Evolutionary conservation across 1,284 basidiomycete species (phyloP), one percentile per base, ranked within the genome.

Genomic region (Tylopilus orsonianus): DNA sequence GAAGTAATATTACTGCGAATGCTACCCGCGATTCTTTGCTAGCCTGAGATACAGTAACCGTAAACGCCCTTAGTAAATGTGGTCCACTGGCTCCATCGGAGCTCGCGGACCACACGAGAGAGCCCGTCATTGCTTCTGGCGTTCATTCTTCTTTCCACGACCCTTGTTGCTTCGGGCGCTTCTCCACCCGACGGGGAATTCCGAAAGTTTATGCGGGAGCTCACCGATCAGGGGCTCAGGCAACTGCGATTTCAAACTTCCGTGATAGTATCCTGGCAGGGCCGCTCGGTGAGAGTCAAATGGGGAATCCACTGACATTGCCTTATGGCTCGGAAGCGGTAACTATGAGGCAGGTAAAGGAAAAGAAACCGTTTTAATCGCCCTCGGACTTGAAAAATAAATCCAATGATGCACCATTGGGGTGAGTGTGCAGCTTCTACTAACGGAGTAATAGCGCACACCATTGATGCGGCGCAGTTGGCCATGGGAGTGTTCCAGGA

Each of bases 231-330:
- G 56, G 60, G 24, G 75, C 78, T 7, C 69, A 73, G 37, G 55
- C 54, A 2, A 64, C 69, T 5, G 75, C 79, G 0, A 62, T 60
- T 30, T 66, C 70, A 14, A 60, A 69, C 16, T 60, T 67, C 9
- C 77, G 71, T 57, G 74, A 75, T 12, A 81, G 78, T 57, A 65
- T 82, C 38, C 70, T 83, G 14, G 75, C 74, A 0, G 80, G 80
- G 1, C 69, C 70, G 37, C 64, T 70, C 12, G 80, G 73, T 55
- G 81, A 84, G 46, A 35, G 18, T 49, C 54, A 39, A 73, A 71
- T 50, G 80, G 81, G 52, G 80, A 82, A 44, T 77, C 70, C 39
- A 73, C 73, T 3, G 79, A 82, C 50, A 59, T 80, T 20, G 77
- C 71, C 2, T 42, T 81, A 27, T 80, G 74, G 74, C 67, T 83